phyloP scores from a whole-genome alignment of 1,284 basidiomycete genomes.

The Heliocybe sulcata region DNA sequence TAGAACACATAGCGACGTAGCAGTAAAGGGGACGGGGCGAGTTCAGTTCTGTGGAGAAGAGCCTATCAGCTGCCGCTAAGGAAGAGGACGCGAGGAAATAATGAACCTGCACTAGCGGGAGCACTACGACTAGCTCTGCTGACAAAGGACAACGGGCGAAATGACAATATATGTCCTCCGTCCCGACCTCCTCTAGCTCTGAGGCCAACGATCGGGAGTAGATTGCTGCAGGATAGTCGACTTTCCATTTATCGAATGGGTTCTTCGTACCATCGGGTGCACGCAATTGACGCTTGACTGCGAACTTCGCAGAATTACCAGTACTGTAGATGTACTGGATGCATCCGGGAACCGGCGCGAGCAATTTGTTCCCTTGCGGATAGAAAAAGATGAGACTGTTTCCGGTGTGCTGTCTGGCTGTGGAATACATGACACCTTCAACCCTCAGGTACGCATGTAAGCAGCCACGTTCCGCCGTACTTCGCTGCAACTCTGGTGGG shows the following conservation, averaged over 20 bases:
- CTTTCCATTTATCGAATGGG: neutral
- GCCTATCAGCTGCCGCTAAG: neutral
- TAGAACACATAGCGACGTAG: too few relatives aligned
- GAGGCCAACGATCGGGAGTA: neutral
- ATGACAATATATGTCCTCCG: neutral
- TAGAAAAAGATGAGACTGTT: neutral
- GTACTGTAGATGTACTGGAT: neutral
- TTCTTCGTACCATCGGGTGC: neutral
- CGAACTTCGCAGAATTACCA: neutral
- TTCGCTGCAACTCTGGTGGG: neutral
- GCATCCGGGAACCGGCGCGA: neutral
- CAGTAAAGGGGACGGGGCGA: too few relatives aligned
- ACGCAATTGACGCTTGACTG: neutral
- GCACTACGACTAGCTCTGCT: neutral
- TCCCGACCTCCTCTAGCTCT: neutral
- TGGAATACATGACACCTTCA: neutral
- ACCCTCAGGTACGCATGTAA: neutral
- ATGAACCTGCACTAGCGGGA: neutral
- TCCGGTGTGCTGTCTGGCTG: neutral
- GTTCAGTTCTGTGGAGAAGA: neutral
- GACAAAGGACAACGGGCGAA: neutral
- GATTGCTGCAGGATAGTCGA: neutral
- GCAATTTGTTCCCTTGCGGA: neutral
- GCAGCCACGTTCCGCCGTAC: neutral
- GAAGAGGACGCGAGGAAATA: neutral